Evolutionary conservation across 2,329 filamentous ascomycete genomes (phyloP).

Genomic region (Paecilomyces fulvus): DNA sequence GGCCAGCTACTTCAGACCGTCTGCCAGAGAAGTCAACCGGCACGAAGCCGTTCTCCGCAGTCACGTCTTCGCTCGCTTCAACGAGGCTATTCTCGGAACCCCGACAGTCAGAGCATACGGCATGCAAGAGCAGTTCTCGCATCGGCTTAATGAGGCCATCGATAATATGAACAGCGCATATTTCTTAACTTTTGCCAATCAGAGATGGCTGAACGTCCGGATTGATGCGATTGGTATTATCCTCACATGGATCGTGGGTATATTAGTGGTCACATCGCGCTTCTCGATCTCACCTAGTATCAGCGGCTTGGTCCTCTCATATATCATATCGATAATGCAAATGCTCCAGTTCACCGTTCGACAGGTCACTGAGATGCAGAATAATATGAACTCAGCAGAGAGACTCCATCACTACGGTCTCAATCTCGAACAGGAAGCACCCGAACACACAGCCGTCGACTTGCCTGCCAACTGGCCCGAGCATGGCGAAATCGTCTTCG

Average conservation of each 20-base stretch:
- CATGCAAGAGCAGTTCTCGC: conserved; percentile 64
- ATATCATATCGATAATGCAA: conserved; percentile 86
- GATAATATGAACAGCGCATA: conserved; percentile 93
- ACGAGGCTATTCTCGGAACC: conserved; percentile 67
- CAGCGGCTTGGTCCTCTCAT: conserved; percentile 76
- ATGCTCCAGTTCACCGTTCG: conserved; percentile 95
- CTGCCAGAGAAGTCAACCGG: conserved; percentile 80
- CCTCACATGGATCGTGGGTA: conserved; percentile 79
- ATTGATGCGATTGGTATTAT: conserved; percentile 76
- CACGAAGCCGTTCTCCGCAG: conserved; percentile 71
- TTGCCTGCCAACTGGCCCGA: conserved; percentile 22
- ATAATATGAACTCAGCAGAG: conserved; percentile 46
- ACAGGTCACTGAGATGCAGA: conserved; percentile 89
- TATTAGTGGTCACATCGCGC: conserved; percentile 84
- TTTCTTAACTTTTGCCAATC: conserved; percentile 90
- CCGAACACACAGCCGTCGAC: conserved; percentile 13
- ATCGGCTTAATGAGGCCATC: conserved; percentile 61
- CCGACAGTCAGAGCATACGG: conserved; percentile 86
- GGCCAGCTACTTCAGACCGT: conserved; percentile 73
- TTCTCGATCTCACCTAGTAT: conserved; percentile 43
- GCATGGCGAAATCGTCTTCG: conserved; percentile 5
- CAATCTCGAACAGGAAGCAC: conserved; percentile 13
- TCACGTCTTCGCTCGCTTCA: conserved; percentile 72
- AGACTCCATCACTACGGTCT: neutral
- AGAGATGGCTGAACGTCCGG: conserved; percentile 82